Base-by-base conservation (phyloP, 1,284 basidiomycete genomes). In the Ganoderma sinense region DNA sequence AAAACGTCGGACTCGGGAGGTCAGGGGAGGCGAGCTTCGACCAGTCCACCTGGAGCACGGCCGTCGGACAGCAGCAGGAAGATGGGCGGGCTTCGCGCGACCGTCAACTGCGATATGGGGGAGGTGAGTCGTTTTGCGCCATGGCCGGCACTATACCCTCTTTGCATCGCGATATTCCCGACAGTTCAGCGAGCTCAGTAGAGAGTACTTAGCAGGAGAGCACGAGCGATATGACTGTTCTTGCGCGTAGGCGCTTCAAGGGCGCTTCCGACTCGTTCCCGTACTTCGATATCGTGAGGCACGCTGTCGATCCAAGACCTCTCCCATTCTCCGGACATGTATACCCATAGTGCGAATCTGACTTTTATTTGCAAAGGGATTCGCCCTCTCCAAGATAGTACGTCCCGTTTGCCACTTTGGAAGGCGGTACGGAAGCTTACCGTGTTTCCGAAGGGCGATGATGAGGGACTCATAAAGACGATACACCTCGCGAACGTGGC, bases 401-500 rank as follows among this genome's bases (percentile, higher is more conserved):
- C 60, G 80, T 61, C 10, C 3, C 60, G 16, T n/a, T 26, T 43
- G 55, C 18, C 23, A 20, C n/a, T 26, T 14, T 39, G 36, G 51
- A n/a, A n/a, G n/a, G n/a, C n/a, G n/a, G n/a, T 29, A 55, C 65
- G 41, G 48, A 48, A 53, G 45, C 51, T 23, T 4, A 39, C 26
- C 1, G 16, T 4, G 18, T 33, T 14, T 56, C 14, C 8, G 33
- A 33, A 90, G 88, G 87, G 86, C 4, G 88, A 91, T 58, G 89
- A 91, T 68, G 87, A 86, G 67, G 80, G 82, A 7, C 83, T 91
- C 61, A 89, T 91, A 86, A 84, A 86, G 70, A 88, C 86, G 1
- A 89, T 91, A 45, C 88, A 90, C 73, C 79, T 91, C 26, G 89
- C 89, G 0, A 90, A 91, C 70, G 80, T 90, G 16, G 89, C 90